Evolutionary conservation across 2,329 filamentous ascomycete species (phyloP).

Genomic region (Nectriaceae sp.): DNA sequence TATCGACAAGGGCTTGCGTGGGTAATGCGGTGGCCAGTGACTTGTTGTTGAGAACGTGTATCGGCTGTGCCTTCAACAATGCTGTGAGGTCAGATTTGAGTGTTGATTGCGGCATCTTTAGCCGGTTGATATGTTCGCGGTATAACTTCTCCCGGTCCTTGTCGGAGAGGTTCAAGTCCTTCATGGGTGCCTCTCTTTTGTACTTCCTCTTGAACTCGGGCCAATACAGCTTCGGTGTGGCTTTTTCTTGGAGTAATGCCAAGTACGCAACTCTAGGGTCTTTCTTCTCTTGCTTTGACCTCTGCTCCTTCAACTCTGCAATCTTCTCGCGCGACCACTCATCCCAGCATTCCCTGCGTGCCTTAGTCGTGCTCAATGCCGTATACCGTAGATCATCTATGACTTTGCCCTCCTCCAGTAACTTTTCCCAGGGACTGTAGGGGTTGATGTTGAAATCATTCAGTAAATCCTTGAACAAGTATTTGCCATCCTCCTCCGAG

Average conservation of each 20-base stretch:
- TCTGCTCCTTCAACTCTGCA: slow-evolving; percentile 68
- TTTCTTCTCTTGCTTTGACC: slow-evolving; percentile 74
- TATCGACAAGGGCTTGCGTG: slow-evolving; percentile 61
- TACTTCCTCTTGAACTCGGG: slow-evolving; percentile 93
- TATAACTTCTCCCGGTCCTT: slow-evolving; percentile 81
- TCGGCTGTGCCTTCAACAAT: slow-evolving; percentile 63
- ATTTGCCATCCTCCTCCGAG: slow-evolving; percentile 73
- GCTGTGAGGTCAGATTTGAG: slow-evolving; percentile 70
- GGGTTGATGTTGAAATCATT: slow-evolving; percentile 82
- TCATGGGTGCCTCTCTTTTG: slow-evolving; percentile 79
- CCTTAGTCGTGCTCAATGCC: slow-evolving; percentile 76
- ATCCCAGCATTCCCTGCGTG: slow-evolving; percentile 79
- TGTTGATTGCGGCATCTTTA: slow-evolving; percentile 66
- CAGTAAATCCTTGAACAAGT: slow-evolving; percentile 82
- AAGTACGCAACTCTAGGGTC: slow-evolving; percentile 85
- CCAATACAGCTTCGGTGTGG: slow-evolving; percentile 94
- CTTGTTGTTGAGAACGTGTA: slow-evolving; percentile 59
- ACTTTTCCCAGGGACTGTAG: slow-evolving; percentile 87
- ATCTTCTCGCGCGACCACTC: slow-evolving; percentile 82
- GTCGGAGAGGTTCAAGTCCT: slow-evolving; percentile 68
- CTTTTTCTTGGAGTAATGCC: slow-evolving; percentile 76
- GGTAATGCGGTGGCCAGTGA: slow-evolving; percentile 62
- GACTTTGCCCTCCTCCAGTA: slow-evolving; percentile 79
- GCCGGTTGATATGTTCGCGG: slow-evolving; percentile 68
- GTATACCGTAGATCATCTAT: slow-evolving; percentile 88